These are phyloP conservation scores for Cytospora leucostoma DNA, from an alignment of 2,329 filamentous ascomycete species.

Conservation along the genomic window DNA sequence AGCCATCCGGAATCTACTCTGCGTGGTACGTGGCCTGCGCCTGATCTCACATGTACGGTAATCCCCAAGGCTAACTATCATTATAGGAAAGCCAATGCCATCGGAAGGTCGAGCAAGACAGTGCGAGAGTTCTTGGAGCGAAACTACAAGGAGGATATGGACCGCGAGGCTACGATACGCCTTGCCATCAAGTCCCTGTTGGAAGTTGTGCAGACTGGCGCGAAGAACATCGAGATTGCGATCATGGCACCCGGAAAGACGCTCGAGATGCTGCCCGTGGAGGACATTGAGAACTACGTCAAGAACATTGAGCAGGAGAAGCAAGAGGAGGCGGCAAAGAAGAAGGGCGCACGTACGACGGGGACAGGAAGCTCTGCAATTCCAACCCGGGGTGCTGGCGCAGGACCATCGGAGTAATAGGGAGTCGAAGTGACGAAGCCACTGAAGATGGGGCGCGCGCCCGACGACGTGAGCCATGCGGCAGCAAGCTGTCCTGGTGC, in stretches of 20 bases:
- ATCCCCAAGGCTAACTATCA: constrained; percentile 16
- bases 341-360: constrained; percentile 81
- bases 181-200: constrained; percentile 97
- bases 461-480: neutral
- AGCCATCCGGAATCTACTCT: constrained; percentile 99
- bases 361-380: constrained; percentile 72
- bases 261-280: constrained; percentile 90
- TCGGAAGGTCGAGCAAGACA: constrained; percentile 97
- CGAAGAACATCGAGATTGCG: constrained; percentile 99
- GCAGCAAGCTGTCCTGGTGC: neutral
- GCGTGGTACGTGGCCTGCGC: constrained; percentile 70
- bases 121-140: constrained; percentile 98
- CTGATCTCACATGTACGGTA: constrained; percentile 26
- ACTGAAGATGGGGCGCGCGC: neutral
- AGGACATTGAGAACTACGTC: constrained; percentile 96
- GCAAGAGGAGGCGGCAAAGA: constrained; percentile 96
- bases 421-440: neutral
- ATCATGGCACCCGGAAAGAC: constrained; percentile 92
- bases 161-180: constrained; percentile 92
- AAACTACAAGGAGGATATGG: constrained; percentile 98
- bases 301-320: constrained; percentile 99
- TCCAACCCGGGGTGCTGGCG: constrained; percentile 60
- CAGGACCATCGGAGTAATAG: neutral
- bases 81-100: constrained; percentile 95
- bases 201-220: constrained; percentile 97